These are phyloP conservation scores for Polyplosphaeria fusca DNA, from an alignment of 495 filamentous ascomycete genomes.

Conservation along the genomic window DNA sequence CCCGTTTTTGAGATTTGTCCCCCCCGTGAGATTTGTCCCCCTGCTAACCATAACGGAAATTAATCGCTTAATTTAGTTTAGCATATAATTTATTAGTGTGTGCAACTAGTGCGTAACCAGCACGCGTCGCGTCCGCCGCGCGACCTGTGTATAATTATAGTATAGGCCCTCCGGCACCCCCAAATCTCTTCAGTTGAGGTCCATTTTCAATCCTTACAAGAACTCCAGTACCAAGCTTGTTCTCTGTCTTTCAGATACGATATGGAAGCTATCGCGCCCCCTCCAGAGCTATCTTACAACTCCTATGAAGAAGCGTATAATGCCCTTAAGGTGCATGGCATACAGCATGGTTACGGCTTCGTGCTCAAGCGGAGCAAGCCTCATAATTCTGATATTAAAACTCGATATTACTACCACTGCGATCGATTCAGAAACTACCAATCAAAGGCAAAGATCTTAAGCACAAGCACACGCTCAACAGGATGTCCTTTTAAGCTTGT, in stretches of 20 bases:
- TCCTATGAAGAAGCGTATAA: conserved; percentile 18
- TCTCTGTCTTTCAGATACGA: neutral
- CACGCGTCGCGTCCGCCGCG: neutral
- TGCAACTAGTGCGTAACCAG: neutral
- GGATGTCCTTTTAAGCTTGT: conserved; percentile 15
- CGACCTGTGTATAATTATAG: neutral
- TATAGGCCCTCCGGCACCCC: neutral
- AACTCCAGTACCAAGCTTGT: conserved; percentile 1
- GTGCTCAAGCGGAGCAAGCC: conserved; percentile 15
- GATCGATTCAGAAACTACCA: conserved; percentile 4
- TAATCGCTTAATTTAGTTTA: conserved; percentile 2
- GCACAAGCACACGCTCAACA: too few relatives aligned
- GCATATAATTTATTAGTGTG: conserved; percentile 3
- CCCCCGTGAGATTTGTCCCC: conserved; percentile 11
- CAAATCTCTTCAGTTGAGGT: too few relatives aligned
- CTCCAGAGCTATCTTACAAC: conserved; percentile 3
- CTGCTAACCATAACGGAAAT: conserved; percentile 5
- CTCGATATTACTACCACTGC: conserved; percentile 13
- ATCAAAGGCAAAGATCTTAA: conserved; percentile 8
- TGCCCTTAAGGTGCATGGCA: conserved; percentile 3
- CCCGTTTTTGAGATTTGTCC: conserved; percentile 1
- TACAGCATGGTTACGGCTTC: conserved; percentile 14
- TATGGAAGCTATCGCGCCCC: conserved; percentile 6
- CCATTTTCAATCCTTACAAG: too few relatives aligned
- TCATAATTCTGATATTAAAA: conserved; percentile 16